Base-by-base conservation (phyloP, 371 early-diverging fungal species). In the Actinomucor elegans region DNA sequence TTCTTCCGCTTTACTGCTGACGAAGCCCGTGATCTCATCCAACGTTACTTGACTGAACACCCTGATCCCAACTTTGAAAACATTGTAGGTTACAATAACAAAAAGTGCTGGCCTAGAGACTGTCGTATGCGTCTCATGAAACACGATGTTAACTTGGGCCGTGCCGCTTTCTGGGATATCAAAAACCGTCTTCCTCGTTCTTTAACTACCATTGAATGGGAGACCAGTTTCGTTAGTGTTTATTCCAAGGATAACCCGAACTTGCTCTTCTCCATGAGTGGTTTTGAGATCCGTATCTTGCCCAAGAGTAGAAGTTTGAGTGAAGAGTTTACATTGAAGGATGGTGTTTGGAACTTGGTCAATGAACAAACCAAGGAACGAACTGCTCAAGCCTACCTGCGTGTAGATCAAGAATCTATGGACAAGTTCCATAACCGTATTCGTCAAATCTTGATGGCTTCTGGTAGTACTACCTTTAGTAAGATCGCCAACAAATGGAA, bases 51-150 rank as follows among this genome's bases (percentile, higher is more conserved):
- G 61, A 96, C 97, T 0, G 97, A 98, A 67, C 93, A 97, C 73
- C 99, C 99, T 1, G 98, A 99, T 76, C 99, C 99, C 14, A 98
- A 98, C 75, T 96, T 96, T 75, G 98, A 97, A 64, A 98, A 98
- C 71, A 89, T 98, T 60, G 97, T 97, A 10, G 98, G 98, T 0
- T 99, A 99, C 73, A 93, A 94, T 75, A 97, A 93, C 79, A 90
- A 90, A 65, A 87, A 86, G 58, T 96, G 96, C 83, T 99, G 98
- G 97, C 98, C 98, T 12, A 89, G 98, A 38, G 98, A 99, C 74
- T 93, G 96, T 64, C 90, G 99, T 54, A 99, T 99, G 99, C 91
- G 99, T 45, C 67, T 99, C 62, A 96, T 99, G 95, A 96, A 96
- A 79, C 94, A 94, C 71, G 99, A 99, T 71, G 98, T 99, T 14